Evolutionary conservation across 148 eudicot genomes (phyloP).

Genomic region (Euryodendron excelsum): DNA sequence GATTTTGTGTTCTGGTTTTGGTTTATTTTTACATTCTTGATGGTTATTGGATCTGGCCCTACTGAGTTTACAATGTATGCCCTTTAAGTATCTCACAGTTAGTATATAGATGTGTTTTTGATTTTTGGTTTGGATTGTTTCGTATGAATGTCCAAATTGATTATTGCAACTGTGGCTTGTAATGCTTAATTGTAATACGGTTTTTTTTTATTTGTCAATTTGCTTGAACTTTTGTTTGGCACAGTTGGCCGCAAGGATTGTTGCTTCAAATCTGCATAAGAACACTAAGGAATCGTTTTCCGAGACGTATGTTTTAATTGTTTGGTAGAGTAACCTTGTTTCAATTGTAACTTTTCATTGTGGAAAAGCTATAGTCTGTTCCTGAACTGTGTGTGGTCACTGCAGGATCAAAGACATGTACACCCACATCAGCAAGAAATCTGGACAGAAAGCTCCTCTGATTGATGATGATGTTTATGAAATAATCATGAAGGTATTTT

Average conservation of each 20-base stretch:
- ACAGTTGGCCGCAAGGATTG: constrained; percentile 93
- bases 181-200: no score
- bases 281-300: constrained; percentile 84
- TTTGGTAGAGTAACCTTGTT: background rate
- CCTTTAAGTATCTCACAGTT: no score
- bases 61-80: no score
- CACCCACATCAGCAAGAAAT: constrained; percentile 57
- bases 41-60: no score
- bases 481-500: constrained; percentile 78
- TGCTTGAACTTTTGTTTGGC: background rate
- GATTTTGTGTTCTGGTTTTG: no score
- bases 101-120: no score
- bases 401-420: constrained; percentile 77
- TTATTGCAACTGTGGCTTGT: no score
- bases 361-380: background rate
- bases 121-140: no score
- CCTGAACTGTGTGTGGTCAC: constrained; percentile 6
- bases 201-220: background rate
- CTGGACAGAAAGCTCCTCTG: constrained; percentile 72
- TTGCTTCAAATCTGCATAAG: constrained; percentile 88
- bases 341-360: background rate
- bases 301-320: constrained; percentile 60
- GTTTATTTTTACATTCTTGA: no score
- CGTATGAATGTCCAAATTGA: no score
- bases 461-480: constrained; percentile 92